phyloP scores from a whole-genome alignment of 2,329 filamentous ascomycete species.

The Trichophyton simii region DNA sequence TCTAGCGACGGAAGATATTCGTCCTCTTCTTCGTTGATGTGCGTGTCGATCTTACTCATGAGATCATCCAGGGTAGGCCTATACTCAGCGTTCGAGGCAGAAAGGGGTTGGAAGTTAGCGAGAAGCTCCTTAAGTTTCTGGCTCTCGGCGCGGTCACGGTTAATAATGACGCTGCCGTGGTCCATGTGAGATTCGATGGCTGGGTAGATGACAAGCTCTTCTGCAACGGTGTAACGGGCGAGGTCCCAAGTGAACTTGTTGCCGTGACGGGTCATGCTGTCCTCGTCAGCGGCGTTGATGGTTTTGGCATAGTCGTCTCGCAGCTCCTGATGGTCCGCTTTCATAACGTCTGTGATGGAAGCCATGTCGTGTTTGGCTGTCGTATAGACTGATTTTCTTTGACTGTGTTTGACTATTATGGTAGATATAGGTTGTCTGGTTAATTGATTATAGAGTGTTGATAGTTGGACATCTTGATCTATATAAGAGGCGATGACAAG shows the following conservation, averaged over 20 bases:
- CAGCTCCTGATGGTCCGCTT: slow-evolving; percentile 32
- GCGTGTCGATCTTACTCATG: slow-evolving; percentile 31
- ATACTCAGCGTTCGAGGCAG: slow-evolving; percentile 28
- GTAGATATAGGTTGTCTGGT: neutral
- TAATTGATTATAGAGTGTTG: neutral
- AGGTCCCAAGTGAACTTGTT: slow-evolving; percentile 44
- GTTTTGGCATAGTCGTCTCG: slow-evolving; percentile 35
- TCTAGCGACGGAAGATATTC: slow-evolving; percentile 39
- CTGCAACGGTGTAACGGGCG: slow-evolving; percentile 39
- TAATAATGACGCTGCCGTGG: slow-evolving; percentile 33
- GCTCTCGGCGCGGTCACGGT: slow-evolving; percentile 19
- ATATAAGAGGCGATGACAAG: neutral
- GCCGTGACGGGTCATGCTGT: slow-evolving; percentile 34
- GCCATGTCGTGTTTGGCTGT: slow-evolving; percentile 6
- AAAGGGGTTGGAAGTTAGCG: slow-evolving; percentile 37
- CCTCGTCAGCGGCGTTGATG: slow-evolving; percentile 29
- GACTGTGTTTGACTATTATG: neutral
- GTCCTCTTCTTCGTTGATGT: slow-evolving; percentile 40
- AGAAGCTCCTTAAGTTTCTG: slow-evolving; percentile 37
- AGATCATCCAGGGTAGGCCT: slow-evolving; percentile 29
- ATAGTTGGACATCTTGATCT: neutral
- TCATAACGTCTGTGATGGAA: slow-evolving; percentile 29
- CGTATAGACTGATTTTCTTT: neutral
- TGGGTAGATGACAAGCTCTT: slow-evolving; percentile 45
- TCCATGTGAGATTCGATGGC: slow-evolving; percentile 40